Evolutionary conservation across 345 rosid species (phyloP).

Genomic region (Linum tenue): DNA sequence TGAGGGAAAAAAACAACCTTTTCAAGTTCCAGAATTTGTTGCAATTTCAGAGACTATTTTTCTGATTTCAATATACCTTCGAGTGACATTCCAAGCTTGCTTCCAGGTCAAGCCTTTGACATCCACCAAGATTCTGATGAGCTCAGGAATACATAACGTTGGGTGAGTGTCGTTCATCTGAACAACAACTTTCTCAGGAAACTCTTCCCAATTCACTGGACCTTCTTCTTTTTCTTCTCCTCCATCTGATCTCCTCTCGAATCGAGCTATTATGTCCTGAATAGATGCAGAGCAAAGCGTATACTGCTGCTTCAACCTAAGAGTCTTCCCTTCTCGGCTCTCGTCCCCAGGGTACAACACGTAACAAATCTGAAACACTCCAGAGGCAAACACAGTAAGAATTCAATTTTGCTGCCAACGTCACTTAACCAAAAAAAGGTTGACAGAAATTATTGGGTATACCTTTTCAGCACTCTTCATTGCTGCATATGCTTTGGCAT

Average conservation of each 20-base stretch:
- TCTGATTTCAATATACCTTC: conserved; percentile 18
- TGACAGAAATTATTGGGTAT: background rate
- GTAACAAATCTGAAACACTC: conserved; percentile 35
- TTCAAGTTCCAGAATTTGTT: background rate
- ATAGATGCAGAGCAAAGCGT: conserved; percentile 47
- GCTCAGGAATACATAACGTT: conserved; percentile 42
- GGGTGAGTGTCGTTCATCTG: conserved; percentile 57
- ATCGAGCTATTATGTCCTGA: conserved; percentile 40
- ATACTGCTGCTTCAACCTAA: conserved; percentile 45
- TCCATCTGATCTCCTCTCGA: conserved; percentile 31
- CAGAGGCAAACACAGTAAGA: background rate
- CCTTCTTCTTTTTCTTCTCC: background rate
- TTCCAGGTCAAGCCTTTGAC: conserved; percentile 40
- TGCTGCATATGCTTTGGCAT: conserved; percentile 39
- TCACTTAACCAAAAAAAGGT: background rate
- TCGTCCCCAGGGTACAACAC: conserved; percentile 45
- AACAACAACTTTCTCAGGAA: conserved; percentile 42
- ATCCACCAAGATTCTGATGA: conserved; percentile 41
- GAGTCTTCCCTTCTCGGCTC: conserved; percentile 38
- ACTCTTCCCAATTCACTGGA: conserved; percentile 29
- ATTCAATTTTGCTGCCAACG: background rate
- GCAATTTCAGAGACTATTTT: background rate
- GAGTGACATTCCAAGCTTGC: conserved; percentile 43
- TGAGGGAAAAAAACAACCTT: background rate
- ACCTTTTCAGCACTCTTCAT: conserved; percentile 43